Base-by-base conservation (phyloP, 495 filamentous ascomycete genomes). In the Aspergillus egyptiacus region DNA sequence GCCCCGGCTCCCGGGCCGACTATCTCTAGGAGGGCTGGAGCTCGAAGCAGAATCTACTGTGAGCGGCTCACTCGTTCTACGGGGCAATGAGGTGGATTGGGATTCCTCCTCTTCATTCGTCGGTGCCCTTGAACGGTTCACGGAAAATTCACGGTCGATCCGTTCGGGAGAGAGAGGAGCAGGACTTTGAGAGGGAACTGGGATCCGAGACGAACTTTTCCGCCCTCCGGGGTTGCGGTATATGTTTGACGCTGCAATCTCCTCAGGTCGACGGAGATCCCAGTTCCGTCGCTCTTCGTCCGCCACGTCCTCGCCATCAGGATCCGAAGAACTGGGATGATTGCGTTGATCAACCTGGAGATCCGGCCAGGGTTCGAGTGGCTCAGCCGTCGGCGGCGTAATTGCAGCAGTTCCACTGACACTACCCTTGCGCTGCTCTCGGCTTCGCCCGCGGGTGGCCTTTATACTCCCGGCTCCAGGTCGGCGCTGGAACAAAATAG, bases 241-340 rank as follows among this genome's bases (percentile, higher is more conserved):
- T 28, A 73, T 56, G 37, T 57, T 62, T 22, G 65, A 57, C 18
- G 83, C 79, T 9, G 85, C 83, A 53, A 86, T 84, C 55, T 95
- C 91, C 58, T 91, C 85, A 6, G 87, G 86, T 27, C 79, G 79
- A 46, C 88, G 81, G 32, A 91, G 72, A 61, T 95, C 87, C 78
- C 83, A 89, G 15, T 77, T 57, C 11, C 59, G 46, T 18, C 59
- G 64, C n/a, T 72, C 67, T 3, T 63, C 53, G 11, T 66, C 63
- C n/a, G 48, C 51, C 8, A 38, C 51, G 24, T 54, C 56, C 9
- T 65, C 66, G 15, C 64, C 67, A 45, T 69, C 71, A 34, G 69
- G 65, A 8, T 69, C 68, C 18, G 73, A 68, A 20, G 76, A 77
- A 15, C 67, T 65, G 24, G 69, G 62, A 25, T 69, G 62, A 34